Base-by-base conservation (phyloP, 2,329 filamentous ascomycete species). In the Fusarium papillatum region DNA sequence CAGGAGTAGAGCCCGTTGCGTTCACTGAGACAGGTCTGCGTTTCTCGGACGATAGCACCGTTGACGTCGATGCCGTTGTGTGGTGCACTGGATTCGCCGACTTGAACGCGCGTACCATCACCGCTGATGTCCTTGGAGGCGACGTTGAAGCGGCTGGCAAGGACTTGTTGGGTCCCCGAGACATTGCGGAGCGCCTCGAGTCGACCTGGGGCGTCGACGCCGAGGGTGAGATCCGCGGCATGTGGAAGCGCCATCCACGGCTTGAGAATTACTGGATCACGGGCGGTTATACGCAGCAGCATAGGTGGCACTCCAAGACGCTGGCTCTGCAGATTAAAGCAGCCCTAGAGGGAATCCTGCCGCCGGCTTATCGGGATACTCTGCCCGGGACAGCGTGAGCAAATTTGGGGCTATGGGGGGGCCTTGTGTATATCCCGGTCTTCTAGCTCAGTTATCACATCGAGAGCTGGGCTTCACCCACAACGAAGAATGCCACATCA, bases 271-370 rank as follows among this genome's bases (percentile, higher is more conserved):
- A 68, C 41, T 74, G 74, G 70, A 17, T 78, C 8, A 78, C 70
- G 50, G 66, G 70, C 0, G 74, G 68, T 8, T 76, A 72, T 16
- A 71, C 61, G 1, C 72, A 77, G 60, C 76, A 77, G 26, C 74
- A 76, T 24, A 50, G 66, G 10, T 78, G 72, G 68, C 63, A 74
- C 14, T 78, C 76, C 0, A 46, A 50, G n/a, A 75, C 73, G 6
- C 31, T 78, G 9, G 74, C 72, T 0, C 36, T 78, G 19, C 72
- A 78, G 31, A 77, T 76, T 31, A 74, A 78, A 29, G 72, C 76
- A 0, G 62, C 48, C 1, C 43, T 78, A 7, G 72, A 74, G 19
- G 68, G 60, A 0, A 39, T 77, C 0, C 14, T 78, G 2, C 76
- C 76, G 1, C 64, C 70, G 1, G 76, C 70, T 2, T 77, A 77